These are phyloP conservation scores for Dalbergia cochinchinensis DNA, from an alignment of 306 rosid genomes.

Conservation along the genomic window DNA sequence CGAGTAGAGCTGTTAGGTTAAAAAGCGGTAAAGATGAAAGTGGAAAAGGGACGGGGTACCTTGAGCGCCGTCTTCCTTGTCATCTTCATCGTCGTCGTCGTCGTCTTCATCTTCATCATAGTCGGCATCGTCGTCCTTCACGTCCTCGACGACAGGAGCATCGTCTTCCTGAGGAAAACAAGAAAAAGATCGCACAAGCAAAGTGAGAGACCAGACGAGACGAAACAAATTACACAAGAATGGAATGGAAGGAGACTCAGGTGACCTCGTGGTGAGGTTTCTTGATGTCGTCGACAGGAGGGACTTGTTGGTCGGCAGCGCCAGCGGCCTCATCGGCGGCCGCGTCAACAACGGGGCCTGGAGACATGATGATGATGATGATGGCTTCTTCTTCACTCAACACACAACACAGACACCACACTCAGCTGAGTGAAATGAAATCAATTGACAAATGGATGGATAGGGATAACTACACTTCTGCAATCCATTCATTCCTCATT, in stretches of 20 bases:
- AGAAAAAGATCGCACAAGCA: neutral
- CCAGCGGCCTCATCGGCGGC: slow-evolving; percentile 46
- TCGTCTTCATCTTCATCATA: slow-evolving; percentile 60
- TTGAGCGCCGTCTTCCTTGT: slow-evolving; percentile 67
- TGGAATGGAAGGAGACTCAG: neutral
- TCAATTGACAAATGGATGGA: neutral
- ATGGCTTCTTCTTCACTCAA: slow-evolving; percentile 35
- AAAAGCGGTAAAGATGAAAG: neutral
- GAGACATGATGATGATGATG: slow-evolving; percentile 57
- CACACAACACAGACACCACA: neutral
- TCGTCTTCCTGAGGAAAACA: slow-evolving; percentile 57
- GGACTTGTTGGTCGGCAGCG: slow-evolving; percentile 46
- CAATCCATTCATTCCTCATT: too few species aligned
- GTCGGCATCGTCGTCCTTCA: slow-evolving; percentile 71
- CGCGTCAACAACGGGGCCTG: slow-evolving; percentile 73
- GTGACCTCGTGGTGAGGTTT: slow-evolving; percentile 55
- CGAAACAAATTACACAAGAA: neutral
- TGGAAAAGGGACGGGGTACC: slow-evolving; percentile 43
- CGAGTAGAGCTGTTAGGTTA: neutral
- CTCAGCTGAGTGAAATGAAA: neutral
- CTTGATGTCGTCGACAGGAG: slow-evolving; percentile 56
- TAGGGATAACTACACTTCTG: slow-evolving; percentile 27
- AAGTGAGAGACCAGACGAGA: neutral
- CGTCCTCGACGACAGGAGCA: slow-evolving; percentile 76
- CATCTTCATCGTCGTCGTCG: slow-evolving; percentile 63